Percentiles rank a stretch among this genome's conserved stretches.
These are phyloP conservation scores for Xylaria nigripes DNA, from an alignment of 495 filamentous ascomycete species.

Conservation along the genomic window DNA sequence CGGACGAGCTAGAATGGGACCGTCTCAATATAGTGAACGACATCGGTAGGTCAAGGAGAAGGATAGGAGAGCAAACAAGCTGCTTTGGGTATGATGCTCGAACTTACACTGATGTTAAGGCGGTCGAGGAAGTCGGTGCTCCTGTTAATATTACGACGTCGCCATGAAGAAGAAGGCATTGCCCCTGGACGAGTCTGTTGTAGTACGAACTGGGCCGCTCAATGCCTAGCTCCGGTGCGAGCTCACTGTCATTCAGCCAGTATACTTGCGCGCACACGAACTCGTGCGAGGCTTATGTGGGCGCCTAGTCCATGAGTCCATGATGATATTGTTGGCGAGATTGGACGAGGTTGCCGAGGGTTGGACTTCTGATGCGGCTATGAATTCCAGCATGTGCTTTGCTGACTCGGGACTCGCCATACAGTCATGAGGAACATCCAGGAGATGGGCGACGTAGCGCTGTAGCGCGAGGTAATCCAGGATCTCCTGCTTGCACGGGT, in stretches of 20 bases:
- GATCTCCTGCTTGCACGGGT: constrained; percentile 51
- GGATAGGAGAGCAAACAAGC: no score
- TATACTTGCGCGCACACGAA: constrained; percentile 59
- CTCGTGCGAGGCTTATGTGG: constrained; percentile 50
- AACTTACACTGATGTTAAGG: constrained; percentile 43
- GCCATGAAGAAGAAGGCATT: constrained; percentile 58
- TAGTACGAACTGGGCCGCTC: constrained; percentile 49
- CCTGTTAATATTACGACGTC: constrained; percentile 47
- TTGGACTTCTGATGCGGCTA: constrained; percentile 53
- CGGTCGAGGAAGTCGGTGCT: constrained; percentile 50
- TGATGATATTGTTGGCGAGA: constrained; percentile 68
- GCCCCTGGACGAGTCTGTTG: constrained; percentile 53
- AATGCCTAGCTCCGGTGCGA: constrained; percentile 54
- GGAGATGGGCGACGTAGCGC: constrained; percentile 63
- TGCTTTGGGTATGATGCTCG: no score
- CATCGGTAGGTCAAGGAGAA: no score
- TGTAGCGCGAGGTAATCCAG: constrained; percentile 66
- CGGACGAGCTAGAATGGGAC: constrained; percentile 30
- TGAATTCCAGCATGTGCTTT: constrained; percentile 55
- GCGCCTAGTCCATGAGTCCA: constrained; percentile 53
- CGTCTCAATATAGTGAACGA: not conserved
- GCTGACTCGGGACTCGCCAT: constrained; percentile 49
- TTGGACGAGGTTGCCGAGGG: constrained; percentile 53
- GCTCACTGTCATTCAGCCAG: constrained; percentile 59
- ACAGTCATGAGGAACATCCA: constrained; percentile 55